These are phyloP conservation scores for Beauveria brongniartii DNA, from an alignment of 2,329 filamentous ascomycete genomes.

Conservation along the genomic window DNA sequence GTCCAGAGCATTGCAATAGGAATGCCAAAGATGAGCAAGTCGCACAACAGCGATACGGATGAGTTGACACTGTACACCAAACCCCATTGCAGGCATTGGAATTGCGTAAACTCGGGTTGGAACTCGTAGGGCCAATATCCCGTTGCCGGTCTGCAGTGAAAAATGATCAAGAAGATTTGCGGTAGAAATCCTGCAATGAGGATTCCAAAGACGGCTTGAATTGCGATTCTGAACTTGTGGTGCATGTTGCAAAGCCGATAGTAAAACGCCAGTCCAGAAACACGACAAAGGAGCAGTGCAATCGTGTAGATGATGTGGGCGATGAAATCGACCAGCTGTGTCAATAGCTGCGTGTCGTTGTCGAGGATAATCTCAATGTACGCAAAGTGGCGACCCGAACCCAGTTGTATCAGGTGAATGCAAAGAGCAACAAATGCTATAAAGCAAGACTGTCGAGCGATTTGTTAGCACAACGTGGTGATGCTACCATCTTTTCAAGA, in stretches of 20 bases:
- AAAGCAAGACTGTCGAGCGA: conserved; percentile 23
- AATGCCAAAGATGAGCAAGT: conserved; percentile 42
- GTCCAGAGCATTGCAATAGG: conserved; percentile 38
- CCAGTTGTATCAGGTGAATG: conserved; percentile 36
- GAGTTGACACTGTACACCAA: conserved; percentile 44
- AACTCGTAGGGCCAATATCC: conserved; percentile 43
- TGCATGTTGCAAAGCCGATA: conserved; percentile 34
- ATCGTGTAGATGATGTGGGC: conserved; percentile 45
- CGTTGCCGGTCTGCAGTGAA: conserved; percentile 43
- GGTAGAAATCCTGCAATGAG: conserved; percentile 36
- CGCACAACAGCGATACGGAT: conserved; percentile 39
- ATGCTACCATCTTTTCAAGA: too few species aligned
- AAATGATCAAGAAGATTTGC: conserved; percentile 41
- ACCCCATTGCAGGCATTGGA: conserved; percentile 41
- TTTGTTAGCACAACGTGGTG: conserved; percentile 6
- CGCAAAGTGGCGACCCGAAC: conserved; percentile 37
- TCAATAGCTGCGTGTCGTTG: conserved; percentile 30
- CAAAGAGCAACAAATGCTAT: conserved; percentile 35
- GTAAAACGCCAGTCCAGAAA: conserved; percentile 46
- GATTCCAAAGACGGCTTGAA: conserved; percentile 27
- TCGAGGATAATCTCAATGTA: conserved; percentile 40
- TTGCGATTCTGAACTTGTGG: conserved; percentile 25
- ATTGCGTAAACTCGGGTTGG: conserved; percentile 31
- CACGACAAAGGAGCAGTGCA: conserved; percentile 39
- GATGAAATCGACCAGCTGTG: conserved; percentile 39